Percentiles rank a stretch among this genome's conserved stretches.
These are phyloP conservation scores for Porphyridium purpureum DNA, from an alignment of 23 red algal genomes.

Conservation along the genomic window DNA sequence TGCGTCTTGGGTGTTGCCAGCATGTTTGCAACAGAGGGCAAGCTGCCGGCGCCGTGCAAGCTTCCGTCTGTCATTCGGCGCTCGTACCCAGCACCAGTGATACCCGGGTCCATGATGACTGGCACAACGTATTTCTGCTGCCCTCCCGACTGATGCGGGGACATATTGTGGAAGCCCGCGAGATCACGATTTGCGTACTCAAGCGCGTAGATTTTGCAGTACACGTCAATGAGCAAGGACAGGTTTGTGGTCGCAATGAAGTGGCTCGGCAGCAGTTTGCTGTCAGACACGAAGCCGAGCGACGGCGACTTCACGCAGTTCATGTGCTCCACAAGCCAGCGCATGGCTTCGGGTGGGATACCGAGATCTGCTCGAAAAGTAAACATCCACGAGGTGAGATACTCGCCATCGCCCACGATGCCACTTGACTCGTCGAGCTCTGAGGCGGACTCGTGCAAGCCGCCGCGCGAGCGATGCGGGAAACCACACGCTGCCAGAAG, in stretches of 20 bases:
- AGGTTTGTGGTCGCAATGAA: conserved; percentile 45
- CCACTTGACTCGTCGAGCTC: conserved; percentile 23
- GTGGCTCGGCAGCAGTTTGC: conserved; percentile 23
- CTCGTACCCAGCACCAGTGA: no score
- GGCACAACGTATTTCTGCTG: conserved; percentile 1
- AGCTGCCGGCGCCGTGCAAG: no score
- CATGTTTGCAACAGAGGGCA: no score
- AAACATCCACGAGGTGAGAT: conserved; percentile 46
- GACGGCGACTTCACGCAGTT: conserved; percentile 36
- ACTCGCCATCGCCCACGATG: conserved; percentile 30
- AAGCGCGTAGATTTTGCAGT: conserved; percentile 51
- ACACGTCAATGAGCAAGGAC: conserved; percentile 26
- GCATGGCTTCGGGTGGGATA: conserved; percentile 17
- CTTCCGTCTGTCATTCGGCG: no score
- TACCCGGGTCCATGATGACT: no score
- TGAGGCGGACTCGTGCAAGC: no score
- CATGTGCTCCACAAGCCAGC: conserved; percentile 51
- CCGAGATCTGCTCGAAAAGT: conserved; percentile 17
- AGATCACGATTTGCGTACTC: conserved; percentile 26
- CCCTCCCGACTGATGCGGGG: no score
- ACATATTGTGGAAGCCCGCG: no score
- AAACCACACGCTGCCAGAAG: conserved; percentile 50
- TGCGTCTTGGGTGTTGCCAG: not conserved
- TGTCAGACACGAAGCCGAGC: conserved; percentile 57
- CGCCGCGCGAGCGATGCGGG: conserved; percentile 11